A percentile compares a stretch with the other conserved stretches of the same genome.
Evolutionary conservation across 1,284 basidiomycete species (phyloP).

Genomic region (Fistulinella staudtii): DNA sequence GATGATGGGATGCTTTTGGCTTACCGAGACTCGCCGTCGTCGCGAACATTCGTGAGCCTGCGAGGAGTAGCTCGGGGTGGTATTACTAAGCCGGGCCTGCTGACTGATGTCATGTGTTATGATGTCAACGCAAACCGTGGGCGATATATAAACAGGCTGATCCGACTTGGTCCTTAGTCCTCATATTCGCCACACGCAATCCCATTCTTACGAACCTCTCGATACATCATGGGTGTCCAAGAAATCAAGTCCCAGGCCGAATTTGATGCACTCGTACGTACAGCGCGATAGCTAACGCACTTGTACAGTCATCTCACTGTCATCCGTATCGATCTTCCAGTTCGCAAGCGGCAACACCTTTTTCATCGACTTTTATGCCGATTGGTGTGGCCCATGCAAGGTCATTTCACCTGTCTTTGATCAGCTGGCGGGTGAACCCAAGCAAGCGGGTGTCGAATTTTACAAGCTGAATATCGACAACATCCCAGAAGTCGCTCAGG

Average conservation of each 20-base stretch:
- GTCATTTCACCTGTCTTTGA: constrained; percentile 66
- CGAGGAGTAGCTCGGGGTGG: too few relatives aligned
- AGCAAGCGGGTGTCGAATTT: constrained; percentile 48
- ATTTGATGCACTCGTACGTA: constrained; percentile 16
- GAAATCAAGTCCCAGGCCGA: constrained; percentile 2
- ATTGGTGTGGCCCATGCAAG: constrained; percentile 64
- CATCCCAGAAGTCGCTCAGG: constrained; percentile 36
- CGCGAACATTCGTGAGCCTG: too few relatives aligned
- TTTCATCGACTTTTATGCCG: constrained; percentile 60
- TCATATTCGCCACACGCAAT: too few relatives aligned
- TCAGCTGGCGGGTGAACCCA: constrained; percentile 37
- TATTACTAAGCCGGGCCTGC: not conserved
- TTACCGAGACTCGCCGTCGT: too few relatives aligned
- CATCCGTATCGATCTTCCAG: constrained; percentile 7
- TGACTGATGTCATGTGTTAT: constrained; percentile 7
- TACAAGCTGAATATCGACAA: constrained; percentile 68
- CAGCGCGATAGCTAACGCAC: not conserved
- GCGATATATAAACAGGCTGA: not conserved
- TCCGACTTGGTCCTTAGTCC: too few relatives aligned
- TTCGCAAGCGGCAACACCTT: constrained; percentile 35
- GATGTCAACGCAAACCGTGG: not conserved
- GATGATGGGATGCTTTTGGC: too few relatives aligned
- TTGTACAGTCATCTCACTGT: not conserved
- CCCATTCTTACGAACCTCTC: not conserved
- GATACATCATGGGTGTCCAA: constrained; percentile 11